Evolutionary conservation across 139 green algal genomes (phyloP), one percentile per base, ranked within the genome.

Genomic region (Picochlorum sp.): DNA sequence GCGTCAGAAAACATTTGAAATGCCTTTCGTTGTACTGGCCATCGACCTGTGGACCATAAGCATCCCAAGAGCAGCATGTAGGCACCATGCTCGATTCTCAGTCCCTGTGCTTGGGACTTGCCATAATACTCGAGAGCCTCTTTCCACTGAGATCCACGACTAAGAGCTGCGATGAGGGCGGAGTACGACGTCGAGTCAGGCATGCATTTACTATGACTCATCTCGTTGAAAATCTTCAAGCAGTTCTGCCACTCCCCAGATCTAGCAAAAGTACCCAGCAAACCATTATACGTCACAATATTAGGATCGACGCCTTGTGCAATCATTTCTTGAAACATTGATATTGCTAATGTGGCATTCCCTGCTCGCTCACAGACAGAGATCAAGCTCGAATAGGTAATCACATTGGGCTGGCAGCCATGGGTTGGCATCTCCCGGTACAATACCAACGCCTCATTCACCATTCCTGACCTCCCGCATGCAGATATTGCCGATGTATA

Each of bases 341-440:
- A 14, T 45, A 76, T 58, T 14, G 71, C 71, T 4, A 65, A 20
- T 41, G 70, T 45, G 18, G 52, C 64, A 11, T 62, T 44, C 45
- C 67, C 72, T 5, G 55, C 61, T 4, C 62, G 45, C 45, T 71
- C 88, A 67, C 80, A 90, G 13, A 85, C 87, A 66, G 79, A 88
- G 62, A 94, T 94, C n/a, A 94, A 74, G 32, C 78, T 82, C 71
- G 71, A 83, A 79, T 88, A 95, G 6, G 88, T 95, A 73, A 95
- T 91, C 24, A 94, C 85, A 66, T 76, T 86, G 65, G 72, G 73
- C 63, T 84, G 72, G 47, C 76, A 83, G n/a, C 73, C 73, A 45
- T 67, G 63, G 24, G 66, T 66, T 28, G 82, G 58, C 88, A 95
- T 92, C 54, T 90, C 81, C 45, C 81, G 63, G 45, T 86, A 90